Conservation (phyloP, 495 filamentous ascomycete genomes). For the Penicillium crystallinum region DNA sequence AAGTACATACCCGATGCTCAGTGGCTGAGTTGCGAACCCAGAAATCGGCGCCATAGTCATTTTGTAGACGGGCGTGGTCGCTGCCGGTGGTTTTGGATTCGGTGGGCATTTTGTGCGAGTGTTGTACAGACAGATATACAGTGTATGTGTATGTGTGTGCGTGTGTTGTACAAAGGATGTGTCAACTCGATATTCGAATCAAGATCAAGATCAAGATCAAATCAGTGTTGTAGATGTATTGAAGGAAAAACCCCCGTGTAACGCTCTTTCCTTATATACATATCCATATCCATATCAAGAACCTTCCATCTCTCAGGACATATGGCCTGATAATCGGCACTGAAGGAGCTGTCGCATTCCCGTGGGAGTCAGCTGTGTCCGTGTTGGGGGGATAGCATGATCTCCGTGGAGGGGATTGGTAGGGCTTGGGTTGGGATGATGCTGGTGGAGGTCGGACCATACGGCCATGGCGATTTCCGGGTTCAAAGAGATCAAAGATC, state of each 20-base stretch:
- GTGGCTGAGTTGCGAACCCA: constrained; percentile 27
- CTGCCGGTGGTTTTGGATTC: background rate
- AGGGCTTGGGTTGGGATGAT: background rate
- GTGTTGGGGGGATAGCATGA: background rate
- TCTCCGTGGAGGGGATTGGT: background rate
- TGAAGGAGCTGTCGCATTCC: background rate
- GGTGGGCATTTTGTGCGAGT: constrained; percentile 4
- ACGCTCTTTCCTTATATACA: constrained; percentile 1
- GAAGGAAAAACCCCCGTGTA: background rate
- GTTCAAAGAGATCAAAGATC: background rate
- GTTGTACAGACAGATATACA: background rate
- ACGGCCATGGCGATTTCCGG: background rate
- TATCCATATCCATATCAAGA: too few species aligned
- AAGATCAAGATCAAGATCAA: too few species aligned
- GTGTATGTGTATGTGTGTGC: background rate
- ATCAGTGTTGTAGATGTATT: background rate
- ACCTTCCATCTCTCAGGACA: too few species aligned
- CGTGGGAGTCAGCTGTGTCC: background rate
- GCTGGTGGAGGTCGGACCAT: background rate
- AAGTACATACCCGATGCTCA: constrained; percentile 23
- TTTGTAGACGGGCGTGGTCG: constrained; percentile 27
- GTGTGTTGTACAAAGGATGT: background rate
- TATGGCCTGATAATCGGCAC: background rate
- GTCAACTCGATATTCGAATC: background rate
- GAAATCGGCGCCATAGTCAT: constrained; percentile 39